Evolutionary conservation across 108 stramenopile species (phyloP), one percentile per base, ranked within the genome.

Genomic region (Cylindrotheca closterium): DNA sequence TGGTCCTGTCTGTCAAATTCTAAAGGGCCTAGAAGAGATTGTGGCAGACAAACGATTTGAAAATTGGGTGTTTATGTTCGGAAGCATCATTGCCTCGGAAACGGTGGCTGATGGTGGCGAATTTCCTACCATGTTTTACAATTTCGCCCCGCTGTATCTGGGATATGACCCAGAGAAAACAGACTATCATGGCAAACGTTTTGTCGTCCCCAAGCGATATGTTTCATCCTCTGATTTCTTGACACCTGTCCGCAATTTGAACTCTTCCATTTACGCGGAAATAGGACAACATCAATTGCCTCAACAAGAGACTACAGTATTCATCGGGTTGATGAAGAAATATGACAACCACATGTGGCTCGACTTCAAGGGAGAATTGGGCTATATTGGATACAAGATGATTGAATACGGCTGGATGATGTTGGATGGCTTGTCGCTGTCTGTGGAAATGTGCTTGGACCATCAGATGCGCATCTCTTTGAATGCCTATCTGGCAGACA

Each of bases 11-110:
- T 83, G 83, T 71, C 74, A 79, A 27, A 82, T 88, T 34, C 73
- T 83, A n/a, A 55, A 62, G 55, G 75, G 79, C 0, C 64, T 85
- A 15, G 83, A 88, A 63, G 45, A 83, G 33, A 63, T 88, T 2
- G 80, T 74, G 0, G 77, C 79, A 15, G 65, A 82, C 22, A 50
- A 75, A 63, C 72, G 78, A 69, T 83, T 81, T 59, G 70, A 85
- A 48, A 58, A 89, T 65, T 89, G 84, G 84, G 46, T 89, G 24
- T 89, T 89, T 63, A 58, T 89, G 26, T 85, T 89, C 69, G 88
- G 88, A 10, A 89, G 83, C 2, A 77, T 85, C 2, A 73, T 84
- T 48, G 83, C 73, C 0, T 63, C 75, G 8, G 79, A 84, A 58
- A 50, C 63, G 24, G 21, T 82, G 26, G 76, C 83, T 2, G 55